Evolutionary conservation across 306 rosid genomes (phyloP).

Genomic region (Ceratonia siliqua): DNA sequence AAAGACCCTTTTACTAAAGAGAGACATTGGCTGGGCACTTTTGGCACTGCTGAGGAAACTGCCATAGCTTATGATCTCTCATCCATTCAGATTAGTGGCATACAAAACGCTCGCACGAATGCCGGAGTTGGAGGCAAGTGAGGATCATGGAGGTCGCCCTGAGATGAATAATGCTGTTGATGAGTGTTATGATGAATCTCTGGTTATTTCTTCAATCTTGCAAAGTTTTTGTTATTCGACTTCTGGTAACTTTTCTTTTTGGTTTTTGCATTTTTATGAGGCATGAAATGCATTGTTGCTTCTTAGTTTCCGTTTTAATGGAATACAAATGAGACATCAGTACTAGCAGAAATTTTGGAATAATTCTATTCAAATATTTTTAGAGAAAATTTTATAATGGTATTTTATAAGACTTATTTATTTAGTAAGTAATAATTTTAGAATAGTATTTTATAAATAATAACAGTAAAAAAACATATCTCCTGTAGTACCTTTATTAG

Average conservation of each 20-base stretch:
- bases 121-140: conserved; percentile 15
- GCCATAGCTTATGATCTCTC: conserved; percentile 38
- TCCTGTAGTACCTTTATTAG: too few relatives aligned
- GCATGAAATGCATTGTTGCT: too few relatives aligned
- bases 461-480: too few relatives aligned
- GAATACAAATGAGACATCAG: too few relatives aligned
- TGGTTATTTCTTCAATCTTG: conserved; percentile 42
- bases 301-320: too few relatives aligned
- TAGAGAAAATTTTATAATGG: too few relatives aligned
- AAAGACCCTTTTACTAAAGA: conserved; percentile 39
- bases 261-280: too few relatives aligned
- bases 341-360: too few relatives aligned
- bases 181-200: conserved; percentile 37
- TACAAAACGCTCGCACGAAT: conserved; percentile 31
- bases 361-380: too few relatives aligned
- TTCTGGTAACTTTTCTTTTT: neutral
- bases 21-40: conserved; percentile 44
- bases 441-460: too few relatives aligned
- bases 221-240: conserved; percentile 24
- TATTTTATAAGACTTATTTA: too few relatives aligned
- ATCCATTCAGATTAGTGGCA: conserved; percentile 36
- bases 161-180: conserved; percentile 5
- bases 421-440: too few relatives aligned
- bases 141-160: neutral
- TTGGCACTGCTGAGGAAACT: conserved; percentile 42